phyloP scores from a whole-genome alignment of 2,329 filamentous ascomycete species.

The Scytalidium sp. region DNA sequence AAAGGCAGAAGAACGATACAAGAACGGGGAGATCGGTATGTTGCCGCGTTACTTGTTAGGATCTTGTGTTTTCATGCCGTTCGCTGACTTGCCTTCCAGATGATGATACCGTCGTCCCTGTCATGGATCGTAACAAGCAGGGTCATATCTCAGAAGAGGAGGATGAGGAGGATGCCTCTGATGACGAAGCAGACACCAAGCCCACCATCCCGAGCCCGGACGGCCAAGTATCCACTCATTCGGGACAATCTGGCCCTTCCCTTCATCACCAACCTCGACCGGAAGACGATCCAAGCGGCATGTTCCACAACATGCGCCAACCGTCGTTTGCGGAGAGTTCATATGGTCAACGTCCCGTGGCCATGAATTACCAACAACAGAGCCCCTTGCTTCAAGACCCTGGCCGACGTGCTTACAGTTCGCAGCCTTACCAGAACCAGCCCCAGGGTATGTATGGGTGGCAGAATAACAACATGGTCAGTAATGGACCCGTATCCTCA shows the following conservation, averaged over 20 bases:
- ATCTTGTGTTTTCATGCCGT: not conserved
- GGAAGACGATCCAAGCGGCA: slow-evolving; percentile 9
- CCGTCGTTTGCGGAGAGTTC: slow-evolving; percentile 5
- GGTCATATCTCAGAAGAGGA: not conserved
- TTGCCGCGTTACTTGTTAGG: not conserved
- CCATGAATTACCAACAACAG: slow-evolving; percentile 10
- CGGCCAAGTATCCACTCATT: slow-evolving; percentile 17
- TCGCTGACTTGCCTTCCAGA: not conserved
- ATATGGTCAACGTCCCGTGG: slow-evolving; percentile 3
- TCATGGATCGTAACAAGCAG: slow-evolving; percentile 4
- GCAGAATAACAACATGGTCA: slow-evolving; percentile 12
- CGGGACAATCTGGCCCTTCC: slow-evolving; percentile 9
- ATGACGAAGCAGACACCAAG: slow-evolving; percentile 10
- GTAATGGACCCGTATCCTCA: slow-evolving; percentile 6
- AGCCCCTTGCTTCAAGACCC: slow-evolving; percentile 14
- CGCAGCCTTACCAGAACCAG: slow-evolving; percentile 5
- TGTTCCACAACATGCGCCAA: slow-evolving; percentile 1
- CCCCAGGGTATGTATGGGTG: slow-evolving; percentile 13
- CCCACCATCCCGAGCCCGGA: slow-evolving; percentile 15
- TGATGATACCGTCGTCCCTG: not conserved
- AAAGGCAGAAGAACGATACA: slow-evolving; percentile 52
- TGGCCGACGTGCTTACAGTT: slow-evolving; percentile 8
- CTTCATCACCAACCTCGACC: slow-evolving; percentile 10
- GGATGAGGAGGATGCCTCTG: slow-evolving; percentile 1
- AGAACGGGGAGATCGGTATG: slow-evolving; percentile 55